Evolutionary conservation across 345 rosid species (phyloP).

Genomic region (Turritis glabra): DNA sequence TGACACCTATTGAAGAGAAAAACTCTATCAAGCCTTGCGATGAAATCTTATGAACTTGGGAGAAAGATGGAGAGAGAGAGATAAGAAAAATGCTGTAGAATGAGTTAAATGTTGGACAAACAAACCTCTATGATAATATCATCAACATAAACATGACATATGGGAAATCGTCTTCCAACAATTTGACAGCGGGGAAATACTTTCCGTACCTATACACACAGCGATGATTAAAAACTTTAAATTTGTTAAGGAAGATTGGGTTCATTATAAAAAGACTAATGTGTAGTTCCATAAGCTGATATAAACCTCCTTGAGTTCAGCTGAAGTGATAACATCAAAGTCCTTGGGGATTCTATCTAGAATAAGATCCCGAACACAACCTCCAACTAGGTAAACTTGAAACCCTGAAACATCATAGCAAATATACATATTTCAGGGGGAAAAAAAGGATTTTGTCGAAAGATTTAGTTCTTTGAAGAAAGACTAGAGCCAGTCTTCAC

Average conservation of each 20-base stretch:
- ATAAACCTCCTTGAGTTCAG: conserved; percentile 60
- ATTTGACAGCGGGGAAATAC: conserved; percentile 54
- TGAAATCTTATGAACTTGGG: not conserved
- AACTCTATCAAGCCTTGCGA: conserved; percentile 12
- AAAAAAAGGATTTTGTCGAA: not conserved
- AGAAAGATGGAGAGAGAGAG: not conserved
- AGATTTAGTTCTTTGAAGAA: not conserved
- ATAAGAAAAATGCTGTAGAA: not conserved
- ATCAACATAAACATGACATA: conserved; percentile 61
- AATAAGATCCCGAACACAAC: conserved; percentile 79
- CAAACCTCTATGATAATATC: conserved; percentile 59
- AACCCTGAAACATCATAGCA: conserved; percentile 47
- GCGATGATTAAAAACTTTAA: not conserved
- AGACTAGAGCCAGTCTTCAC: not conserved
- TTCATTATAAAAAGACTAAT: not conserved
- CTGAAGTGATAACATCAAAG: conserved; percentile 68
- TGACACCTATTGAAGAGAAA: conserved; percentile 49
- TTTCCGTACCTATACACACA: conserved; percentile 46
- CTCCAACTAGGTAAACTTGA: conserved; percentile 72
- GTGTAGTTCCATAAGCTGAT: conserved; percentile 4
- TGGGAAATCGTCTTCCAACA: conserved; percentile 72
- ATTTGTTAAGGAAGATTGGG: not conserved
- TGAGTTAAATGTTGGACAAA: conserved; percentile 17
- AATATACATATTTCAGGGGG: not conserved
- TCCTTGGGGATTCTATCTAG: conserved; percentile 67